Evolutionary conservation across 2,329 filamentous ascomycete species (phyloP), one percentile per base, ranked within the genome.

Genomic region (Zymoseptoria crescenta): DNA sequence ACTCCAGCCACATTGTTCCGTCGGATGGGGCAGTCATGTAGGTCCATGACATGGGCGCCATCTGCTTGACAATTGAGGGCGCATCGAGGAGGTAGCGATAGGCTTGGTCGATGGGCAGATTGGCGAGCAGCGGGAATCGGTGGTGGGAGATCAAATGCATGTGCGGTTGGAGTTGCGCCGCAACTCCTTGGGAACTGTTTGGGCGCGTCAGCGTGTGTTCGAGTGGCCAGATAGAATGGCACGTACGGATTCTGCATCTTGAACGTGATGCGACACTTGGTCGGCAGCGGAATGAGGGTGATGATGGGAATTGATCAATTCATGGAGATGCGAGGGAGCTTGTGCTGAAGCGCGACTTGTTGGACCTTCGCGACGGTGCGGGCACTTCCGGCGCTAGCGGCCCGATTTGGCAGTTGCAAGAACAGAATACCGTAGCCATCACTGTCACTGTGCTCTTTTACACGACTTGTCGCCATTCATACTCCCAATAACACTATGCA

Each of bases 31-130:
- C 83, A 68, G 94, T 86, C 58, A 97, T 83, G 73, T 93, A 96
- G 52, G 88, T 92, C 93, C 93, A 99, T 75, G 87, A 89, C 81
- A 99, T 92, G 2, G 93, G 85, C 54, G 91, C 87, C 64, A 86
- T 81, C 70, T 95, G 88, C 74, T 90, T 89, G 67, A 92, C 88
- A 62, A 96, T 88, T 70, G 89, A 87, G 8, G 92, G 90, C 48
- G 91, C 92, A 69, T 86, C 84, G 70, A 92, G 81, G 61, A 97
- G 83, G 81, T 90, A 93, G 69, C 89, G 87, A 62, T 91, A 87
- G 27, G 93, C 89, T 65, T 92, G 88, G 59, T 88, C 83, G 29
- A 89, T 80, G 67, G 87, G 84, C 65, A 96, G 80, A 56, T 84
- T 82, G 55, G 85, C 84, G 70, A 88, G 84, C 61, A 83, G 76